Conservation (phyloP, 176 grass and related monocot genomes). For the Avena atlantica region DNA sequence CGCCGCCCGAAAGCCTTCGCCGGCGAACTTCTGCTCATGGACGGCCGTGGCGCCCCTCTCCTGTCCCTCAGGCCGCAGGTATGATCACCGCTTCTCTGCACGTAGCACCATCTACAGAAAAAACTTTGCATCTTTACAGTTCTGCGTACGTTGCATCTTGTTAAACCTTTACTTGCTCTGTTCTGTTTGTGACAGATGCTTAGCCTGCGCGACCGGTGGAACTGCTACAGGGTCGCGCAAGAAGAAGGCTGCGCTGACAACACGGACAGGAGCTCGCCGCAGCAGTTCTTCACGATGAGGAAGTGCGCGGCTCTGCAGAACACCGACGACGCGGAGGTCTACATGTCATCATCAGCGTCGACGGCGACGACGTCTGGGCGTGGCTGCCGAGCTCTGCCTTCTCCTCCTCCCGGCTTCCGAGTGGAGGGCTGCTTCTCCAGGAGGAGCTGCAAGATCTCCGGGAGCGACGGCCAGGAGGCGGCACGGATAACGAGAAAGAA, state of each 20-base stretch:
- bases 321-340: slow-evolving; percentile 67
- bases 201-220: slow-evolving; percentile 87
- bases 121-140: not conserved
- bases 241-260: slow-evolving; percentile 15
- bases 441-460: slow-evolving; percentile 69
- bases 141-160: not conserved
- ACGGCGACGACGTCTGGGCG: not conserved
- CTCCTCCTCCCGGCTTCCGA: slow-evolving; percentile 40
- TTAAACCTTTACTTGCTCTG: not conserved
- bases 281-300: slow-evolving; percentile 66
- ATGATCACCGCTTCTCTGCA: not conserved
- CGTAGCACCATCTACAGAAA: not conserved
- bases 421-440: slow-evolving; percentile 66
- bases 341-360: slow-evolving; percentile 29
- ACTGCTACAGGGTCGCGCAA: slow-evolving; percentile 56
- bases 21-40: slow-evolving; percentile 83
- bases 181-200: slow-evolving; percentile 52
- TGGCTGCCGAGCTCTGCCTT: not conserved
- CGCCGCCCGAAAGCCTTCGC: slow-evolving; percentile 61
- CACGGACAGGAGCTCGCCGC: not conserved
- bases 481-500: slow-evolving; percentile 63
- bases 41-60: slow-evolving; percentile 63
- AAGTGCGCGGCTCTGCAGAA: slow-evolving; percentile 57
- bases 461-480: slow-evolving; percentile 58
- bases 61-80: slow-evolving; percentile 77